Evolutionary conservation across 2,329 filamentous ascomycete genomes (phyloP).

Genomic region (Xylariaceae sp.): DNA sequence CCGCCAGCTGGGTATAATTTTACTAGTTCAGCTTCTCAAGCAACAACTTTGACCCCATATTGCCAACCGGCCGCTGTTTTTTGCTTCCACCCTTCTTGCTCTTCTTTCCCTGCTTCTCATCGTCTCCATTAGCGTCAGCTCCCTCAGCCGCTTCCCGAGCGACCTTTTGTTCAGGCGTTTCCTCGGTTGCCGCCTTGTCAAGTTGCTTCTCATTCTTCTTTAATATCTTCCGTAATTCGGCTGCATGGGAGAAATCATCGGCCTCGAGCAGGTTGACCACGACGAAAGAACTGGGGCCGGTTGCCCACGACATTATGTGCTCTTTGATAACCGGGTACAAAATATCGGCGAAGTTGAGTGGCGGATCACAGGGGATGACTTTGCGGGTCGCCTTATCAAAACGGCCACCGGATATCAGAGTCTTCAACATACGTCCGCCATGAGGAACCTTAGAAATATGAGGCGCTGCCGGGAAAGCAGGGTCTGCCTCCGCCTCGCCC

Average conservation of each 20-base stretch:
- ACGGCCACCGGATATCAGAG: conserved; percentile 81
- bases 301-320: conserved; percentile 77
- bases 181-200: conserved; percentile 61
- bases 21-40: conserved; percentile 48
- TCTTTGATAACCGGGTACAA: conserved; percentile 80
- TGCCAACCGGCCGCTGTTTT: conserved; percentile 47
- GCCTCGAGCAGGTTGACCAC: conserved; percentile 78
- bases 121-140: conserved; percentile 43
- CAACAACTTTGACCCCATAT: conserved; percentile 58
- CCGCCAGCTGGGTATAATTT: too few relatives aligned
- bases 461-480: conserved; percentile 26
- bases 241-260: conserved; percentile 61
- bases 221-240: conserved; percentile 64
- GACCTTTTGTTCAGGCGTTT: conserved; percentile 50
- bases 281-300: conserved; percentile 80
- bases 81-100: conserved; percentile 38
- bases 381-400: conserved; percentile 73
- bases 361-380: conserved; percentile 67
- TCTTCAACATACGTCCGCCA: conserved; percentile 83
- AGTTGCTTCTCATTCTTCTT: conserved; percentile 70
- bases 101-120: conserved; percentile 36
- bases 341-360: conserved; percentile 73
- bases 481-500: conserved; percentile 36
- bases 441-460: conserved; percentile 60
- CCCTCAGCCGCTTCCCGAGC: conserved; percentile 49